Conservation (phyloP, 2,329 filamentous ascomycete genomes). For the Capronia epimyces region DNA sequence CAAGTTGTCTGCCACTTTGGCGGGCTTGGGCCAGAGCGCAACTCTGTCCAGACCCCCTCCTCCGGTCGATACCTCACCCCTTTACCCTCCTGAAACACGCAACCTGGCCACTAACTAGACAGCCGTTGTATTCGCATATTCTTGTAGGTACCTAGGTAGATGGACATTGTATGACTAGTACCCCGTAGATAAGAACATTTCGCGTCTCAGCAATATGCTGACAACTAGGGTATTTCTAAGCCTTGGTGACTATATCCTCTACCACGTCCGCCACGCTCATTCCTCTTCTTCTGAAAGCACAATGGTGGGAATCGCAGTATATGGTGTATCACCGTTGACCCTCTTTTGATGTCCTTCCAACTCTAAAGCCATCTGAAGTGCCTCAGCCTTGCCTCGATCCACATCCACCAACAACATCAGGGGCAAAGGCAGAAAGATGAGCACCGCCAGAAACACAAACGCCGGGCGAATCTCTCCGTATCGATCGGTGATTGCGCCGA, state of each 20-base stretch:
- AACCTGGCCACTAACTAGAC: background rate
- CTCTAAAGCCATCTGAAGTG: constrained; percentile 56
- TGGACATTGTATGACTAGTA: background rate
- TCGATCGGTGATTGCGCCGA: constrained; percentile 83
- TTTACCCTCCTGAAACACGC: background rate
- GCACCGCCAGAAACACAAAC: constrained; percentile 81
- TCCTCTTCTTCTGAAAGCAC: constrained; percentile 25
- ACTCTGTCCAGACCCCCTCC: too few species aligned
- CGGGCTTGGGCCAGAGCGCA: too few species aligned
- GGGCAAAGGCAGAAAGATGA: constrained; percentile 80
- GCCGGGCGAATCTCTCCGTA: constrained; percentile 76
- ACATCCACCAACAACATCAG: constrained; percentile 82
- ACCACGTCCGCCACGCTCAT: background rate
- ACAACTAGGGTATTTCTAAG: background rate
- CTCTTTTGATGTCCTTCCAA: constrained; percentile 33
- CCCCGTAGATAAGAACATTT: too few species aligned
- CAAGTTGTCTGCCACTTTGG: background rate
- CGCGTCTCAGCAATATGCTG: background rate
- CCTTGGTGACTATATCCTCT: background rate
- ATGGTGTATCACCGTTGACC: constrained; percentile 5
- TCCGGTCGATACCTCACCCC: too few species aligned
- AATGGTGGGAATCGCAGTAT: constrained; percentile 23
- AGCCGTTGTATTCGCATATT: too few species aligned
- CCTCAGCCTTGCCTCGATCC: constrained; percentile 67
- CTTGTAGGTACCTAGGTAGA: background rate